phyloP scores from a whole-genome alignment of 108 stramenopile genomes.

The Nannochloropsis gaditana region DNA sequence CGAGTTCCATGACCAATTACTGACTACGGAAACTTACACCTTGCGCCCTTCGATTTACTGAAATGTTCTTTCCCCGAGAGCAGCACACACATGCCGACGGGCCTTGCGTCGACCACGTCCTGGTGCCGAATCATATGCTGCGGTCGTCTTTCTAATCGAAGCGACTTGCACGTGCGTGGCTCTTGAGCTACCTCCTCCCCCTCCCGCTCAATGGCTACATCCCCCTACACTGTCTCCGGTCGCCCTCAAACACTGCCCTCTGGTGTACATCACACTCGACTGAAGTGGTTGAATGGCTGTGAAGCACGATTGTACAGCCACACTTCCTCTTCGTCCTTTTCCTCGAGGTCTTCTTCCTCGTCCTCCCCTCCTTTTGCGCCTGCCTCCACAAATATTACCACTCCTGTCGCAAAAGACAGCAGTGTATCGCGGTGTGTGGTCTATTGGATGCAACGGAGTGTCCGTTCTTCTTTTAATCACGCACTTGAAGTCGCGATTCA shows the following conservation, averaged over 20 bases:
- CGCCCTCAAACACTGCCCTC: background rate
- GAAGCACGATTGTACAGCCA: background rate
- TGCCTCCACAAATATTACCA: background rate
- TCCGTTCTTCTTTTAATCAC: slow-evolving; percentile 1
- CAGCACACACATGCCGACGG: too few relatives aligned
- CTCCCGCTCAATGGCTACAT: background rate
- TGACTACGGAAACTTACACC: too few relatives aligned
- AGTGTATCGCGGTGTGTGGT: background rate
- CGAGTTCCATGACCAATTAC: too few relatives aligned
- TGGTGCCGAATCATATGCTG: too few relatives aligned
- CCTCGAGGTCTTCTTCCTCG: background rate
- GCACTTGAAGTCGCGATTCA: background rate
- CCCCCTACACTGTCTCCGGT: background rate
- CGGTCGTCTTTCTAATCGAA: too few relatives aligned
- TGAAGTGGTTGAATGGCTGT: background rate
- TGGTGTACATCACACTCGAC: slow-evolving; percentile 1
- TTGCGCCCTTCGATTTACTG: too few relatives aligned
- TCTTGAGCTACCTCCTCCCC: background rate
- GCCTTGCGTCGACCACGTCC: too few relatives aligned
- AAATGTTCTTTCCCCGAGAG: too few relatives aligned
- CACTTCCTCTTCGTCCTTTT: background rate
- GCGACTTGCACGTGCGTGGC: too few relatives aligned
- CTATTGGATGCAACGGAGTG: slow-evolving; percentile 17
- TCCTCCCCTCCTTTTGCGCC: background rate
- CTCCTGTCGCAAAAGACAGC: background rate